These are phyloP conservation scores for Intubia oerlemansii DNA, from an alignment of 2,329 filamentous ascomycete species.

Conservation along the genomic window DNA sequence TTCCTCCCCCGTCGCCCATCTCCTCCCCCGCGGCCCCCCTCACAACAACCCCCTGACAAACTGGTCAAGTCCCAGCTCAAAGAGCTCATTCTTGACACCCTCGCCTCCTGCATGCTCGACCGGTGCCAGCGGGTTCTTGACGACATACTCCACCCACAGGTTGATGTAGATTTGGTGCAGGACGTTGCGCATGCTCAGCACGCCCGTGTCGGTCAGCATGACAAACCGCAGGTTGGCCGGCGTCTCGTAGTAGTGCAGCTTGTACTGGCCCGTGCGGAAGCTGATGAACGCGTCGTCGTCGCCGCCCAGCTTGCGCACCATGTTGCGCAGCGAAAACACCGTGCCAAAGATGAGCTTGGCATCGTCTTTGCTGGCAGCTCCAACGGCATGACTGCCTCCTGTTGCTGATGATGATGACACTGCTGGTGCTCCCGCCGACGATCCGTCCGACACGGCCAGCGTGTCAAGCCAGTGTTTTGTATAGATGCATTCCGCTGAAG, in stretches of 20 bases:
- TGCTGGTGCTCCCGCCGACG: constrained; percentile 1
- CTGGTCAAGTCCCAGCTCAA: constrained; percentile 52
- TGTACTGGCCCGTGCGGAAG: constrained; percentile 87
- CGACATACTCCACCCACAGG: constrained; percentile 84
- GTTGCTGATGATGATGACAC: no score
- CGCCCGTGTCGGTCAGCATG: constrained; percentile 80
- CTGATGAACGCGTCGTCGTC: constrained; percentile 88
- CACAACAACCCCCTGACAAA: constrained; percentile 49
- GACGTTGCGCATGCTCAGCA: constrained; percentile 79
- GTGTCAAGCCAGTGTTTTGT: constrained; percentile 57
- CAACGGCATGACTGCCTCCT: background rate
- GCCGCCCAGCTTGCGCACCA: constrained; percentile 87
- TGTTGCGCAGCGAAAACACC: constrained; percentile 88
- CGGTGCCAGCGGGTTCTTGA: constrained; percentile 48
- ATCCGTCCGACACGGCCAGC: constrained; percentile 6
- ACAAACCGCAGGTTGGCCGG: constrained; percentile 90
- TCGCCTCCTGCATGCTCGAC: constrained; percentile 47
- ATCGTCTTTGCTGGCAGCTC: constrained; percentile 37
- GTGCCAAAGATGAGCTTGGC: constrained; percentile 95
- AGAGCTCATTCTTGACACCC: constrained; percentile 50
- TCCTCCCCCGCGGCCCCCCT: constrained; percentile 8
- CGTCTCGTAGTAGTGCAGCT: constrained; percentile 97
- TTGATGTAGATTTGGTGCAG: constrained; percentile 98
- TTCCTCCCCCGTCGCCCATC: no score
- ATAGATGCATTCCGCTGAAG: constrained; percentile 88